Percentiles rank a stretch among this genome's conserved stretches.
Conservation (phyloP, 2,329 filamentous ascomycete genomes). For the Colletotrichum sansevieriae region DNA sequence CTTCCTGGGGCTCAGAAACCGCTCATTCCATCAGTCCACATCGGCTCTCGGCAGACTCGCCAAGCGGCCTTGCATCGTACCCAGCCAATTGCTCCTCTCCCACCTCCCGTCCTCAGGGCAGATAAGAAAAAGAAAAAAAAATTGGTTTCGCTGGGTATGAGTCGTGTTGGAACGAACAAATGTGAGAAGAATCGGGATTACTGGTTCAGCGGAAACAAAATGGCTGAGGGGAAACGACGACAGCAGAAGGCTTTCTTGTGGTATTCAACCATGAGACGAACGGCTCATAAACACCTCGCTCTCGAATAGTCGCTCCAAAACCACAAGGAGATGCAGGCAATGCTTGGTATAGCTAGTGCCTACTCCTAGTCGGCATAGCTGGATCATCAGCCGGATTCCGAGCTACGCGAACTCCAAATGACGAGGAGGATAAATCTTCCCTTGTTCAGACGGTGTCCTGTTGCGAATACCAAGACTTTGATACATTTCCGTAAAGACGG, state of each 20-base stretch:
- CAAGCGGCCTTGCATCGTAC: slow-evolving; percentile 35
- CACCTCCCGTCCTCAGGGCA: slow-evolving; percentile 17
- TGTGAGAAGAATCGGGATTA: not conserved
- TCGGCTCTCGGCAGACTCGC: slow-evolving; percentile 41
- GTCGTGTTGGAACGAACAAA: not conserved
- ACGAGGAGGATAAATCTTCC: slow-evolving; percentile 4
- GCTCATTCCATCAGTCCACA: slow-evolving; percentile 24
- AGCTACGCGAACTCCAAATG: too few relatives aligned
- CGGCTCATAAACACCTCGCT: slow-evolving; percentile 19
- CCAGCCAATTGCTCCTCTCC: slow-evolving; percentile 16
- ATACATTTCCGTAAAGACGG: slow-evolving; percentile 13
- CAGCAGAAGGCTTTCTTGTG: not conserved
- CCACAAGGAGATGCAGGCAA: slow-evolving; percentile 15
- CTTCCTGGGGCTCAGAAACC: slow-evolving; percentile 26
- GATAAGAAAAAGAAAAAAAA: too few relatives aligned
- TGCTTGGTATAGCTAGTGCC: slow-evolving; percentile 6
- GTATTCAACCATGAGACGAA: slow-evolving; percentile 31
- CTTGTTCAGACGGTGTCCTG: slow-evolving; percentile 7
- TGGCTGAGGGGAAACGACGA: not conserved
- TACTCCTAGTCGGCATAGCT: slow-evolving; percentile 23
- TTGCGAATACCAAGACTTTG: slow-evolving; percentile 21
- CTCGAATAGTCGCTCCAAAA: not conserved
- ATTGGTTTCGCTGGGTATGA: not conserved
- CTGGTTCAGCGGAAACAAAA: slow-evolving; percentile 17
- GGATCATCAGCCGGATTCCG: too few relatives aligned